Evolutionary conservation across 2,329 filamentous ascomycete species (phyloP).

Genomic region (Clonostachys solani): DNA sequence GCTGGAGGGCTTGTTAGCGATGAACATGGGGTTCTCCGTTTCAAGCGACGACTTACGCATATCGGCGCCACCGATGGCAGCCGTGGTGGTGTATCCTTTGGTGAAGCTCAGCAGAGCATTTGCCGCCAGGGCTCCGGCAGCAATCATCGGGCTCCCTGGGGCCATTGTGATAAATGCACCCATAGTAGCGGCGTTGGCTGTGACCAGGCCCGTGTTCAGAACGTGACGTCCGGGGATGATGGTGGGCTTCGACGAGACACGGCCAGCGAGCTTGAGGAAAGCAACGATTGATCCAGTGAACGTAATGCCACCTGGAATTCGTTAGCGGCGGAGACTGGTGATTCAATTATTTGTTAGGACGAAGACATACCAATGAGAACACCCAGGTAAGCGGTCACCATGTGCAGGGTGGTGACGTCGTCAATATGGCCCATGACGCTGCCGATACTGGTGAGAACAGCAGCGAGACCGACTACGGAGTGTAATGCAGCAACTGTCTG

Average conservation of each 20-base stretch:
- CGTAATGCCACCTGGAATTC: conserved; percentile 62
- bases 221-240: conserved; percentile 70
- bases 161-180: conserved; percentile 79
- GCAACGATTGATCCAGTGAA: conserved; percentile 90
- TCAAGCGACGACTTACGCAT: conserved; percentile 56
- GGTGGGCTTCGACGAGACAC: conserved; percentile 74
- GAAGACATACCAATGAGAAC: conserved; percentile 64
- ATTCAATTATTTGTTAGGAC: not conserved
- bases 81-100: conserved; percentile 84
- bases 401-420: conserved; percentile 71
- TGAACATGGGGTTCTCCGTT: not conserved
- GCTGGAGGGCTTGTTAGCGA: conserved; percentile 27
- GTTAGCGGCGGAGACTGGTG: not conserved
- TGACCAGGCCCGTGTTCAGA: conserved; percentile 71
- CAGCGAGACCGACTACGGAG: conserved; percentile 84
- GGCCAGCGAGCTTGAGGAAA: conserved; percentile 80
- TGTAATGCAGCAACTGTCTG: conserved; percentile 88
- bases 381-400: conserved; percentile 82
- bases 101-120: conserved; percentile 76
- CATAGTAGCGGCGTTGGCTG: conserved; percentile 77
- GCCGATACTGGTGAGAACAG: conserved; percentile 83
- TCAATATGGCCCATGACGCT: conserved; percentile 73
- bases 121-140: conserved; percentile 71
- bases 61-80: conserved; percentile 87
- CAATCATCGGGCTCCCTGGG: conserved; percentile 73